phyloP scores from a whole-genome alignment of 257 asterid species.

The Orobanche coerulescens region DNA sequence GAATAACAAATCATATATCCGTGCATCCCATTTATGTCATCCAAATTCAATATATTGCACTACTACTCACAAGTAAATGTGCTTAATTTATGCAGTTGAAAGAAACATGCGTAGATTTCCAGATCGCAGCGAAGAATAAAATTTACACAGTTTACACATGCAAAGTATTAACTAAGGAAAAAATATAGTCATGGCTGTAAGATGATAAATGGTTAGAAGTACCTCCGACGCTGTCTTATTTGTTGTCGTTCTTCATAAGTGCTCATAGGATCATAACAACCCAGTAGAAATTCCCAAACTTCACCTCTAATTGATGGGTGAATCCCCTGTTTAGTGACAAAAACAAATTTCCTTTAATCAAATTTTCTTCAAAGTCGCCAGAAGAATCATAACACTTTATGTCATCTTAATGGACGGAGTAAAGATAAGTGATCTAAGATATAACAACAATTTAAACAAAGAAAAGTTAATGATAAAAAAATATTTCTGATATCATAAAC shows the following conservation, averaged over 20 bases:
- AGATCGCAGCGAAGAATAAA: neutral
- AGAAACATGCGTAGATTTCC: neutral
- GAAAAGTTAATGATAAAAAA: neutral
- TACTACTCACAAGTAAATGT: neutral
- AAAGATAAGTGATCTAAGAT: neutral
- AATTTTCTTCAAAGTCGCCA: neutral
- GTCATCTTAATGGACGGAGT: neutral
- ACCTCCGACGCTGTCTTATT: conserved; percentile 63
- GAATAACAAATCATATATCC: neutral
- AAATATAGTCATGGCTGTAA: neutral
- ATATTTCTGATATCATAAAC: neutral
- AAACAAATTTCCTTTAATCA: conserved; percentile 12
- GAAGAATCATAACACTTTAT: neutral
- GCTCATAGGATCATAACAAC: conserved; percentile 78
- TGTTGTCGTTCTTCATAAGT: conserved; percentile 65
- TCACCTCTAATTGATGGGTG: conserved; percentile 98
- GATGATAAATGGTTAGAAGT: conserved; percentile 8
- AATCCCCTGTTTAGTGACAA: conserved; percentile 52
- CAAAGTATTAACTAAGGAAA: neutral
- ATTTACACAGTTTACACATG: neutral
- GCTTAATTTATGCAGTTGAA: neutral
- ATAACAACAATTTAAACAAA: neutral
- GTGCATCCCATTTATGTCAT: neutral
- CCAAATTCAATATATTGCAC: neutral
- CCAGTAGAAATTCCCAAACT: conserved; percentile 96